These are phyloP conservation scores for Nitzschia sp. DNA, from an alignment of 108 stramenopile species.

Conservation along the genomic window DNA sequence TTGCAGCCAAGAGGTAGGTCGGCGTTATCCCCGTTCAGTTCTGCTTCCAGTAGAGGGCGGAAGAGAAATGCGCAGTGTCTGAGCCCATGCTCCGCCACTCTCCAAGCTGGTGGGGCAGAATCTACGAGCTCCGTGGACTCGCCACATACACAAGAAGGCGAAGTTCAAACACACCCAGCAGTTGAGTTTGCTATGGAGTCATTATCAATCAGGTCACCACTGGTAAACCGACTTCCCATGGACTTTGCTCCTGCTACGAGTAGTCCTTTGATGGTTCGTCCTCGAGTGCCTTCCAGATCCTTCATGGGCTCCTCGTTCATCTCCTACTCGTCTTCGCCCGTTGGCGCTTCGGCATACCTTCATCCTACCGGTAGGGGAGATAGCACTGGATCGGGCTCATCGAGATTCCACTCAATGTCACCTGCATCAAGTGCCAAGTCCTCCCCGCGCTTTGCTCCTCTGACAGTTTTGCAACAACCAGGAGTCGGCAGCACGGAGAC, in stretches of 20 bases:
- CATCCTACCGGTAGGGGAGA: background rate
- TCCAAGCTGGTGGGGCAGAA: background rate
- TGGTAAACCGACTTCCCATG: background rate
- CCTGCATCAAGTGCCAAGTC: background rate
- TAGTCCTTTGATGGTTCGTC: background rate
- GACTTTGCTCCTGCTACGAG: background rate
- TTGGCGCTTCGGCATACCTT: background rate
- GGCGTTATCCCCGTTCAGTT: background rate
- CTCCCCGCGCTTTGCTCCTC: constrained; percentile 6
- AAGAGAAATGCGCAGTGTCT: constrained; percentile 15
- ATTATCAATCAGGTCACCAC: constrained; percentile 12
- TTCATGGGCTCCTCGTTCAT: constrained; percentile 7
- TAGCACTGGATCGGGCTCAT: background rate
- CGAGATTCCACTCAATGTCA: background rate
- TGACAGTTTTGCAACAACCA: background rate
- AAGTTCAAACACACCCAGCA: constrained; percentile 2
- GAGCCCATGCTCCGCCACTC: background rate
- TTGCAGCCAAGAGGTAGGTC: constrained; percentile 6
- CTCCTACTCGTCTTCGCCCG: constrained; percentile 6
- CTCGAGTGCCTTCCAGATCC: background rate
- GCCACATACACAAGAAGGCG: background rate
- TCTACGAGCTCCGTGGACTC: background rate
- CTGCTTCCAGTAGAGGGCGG: background rate
- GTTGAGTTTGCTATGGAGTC: constrained; percentile 9
- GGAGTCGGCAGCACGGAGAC: background rate